phyloP scores from a whole-genome alignment of 805 yeast genomes.

The Myxozyma neglecta region DNA sequence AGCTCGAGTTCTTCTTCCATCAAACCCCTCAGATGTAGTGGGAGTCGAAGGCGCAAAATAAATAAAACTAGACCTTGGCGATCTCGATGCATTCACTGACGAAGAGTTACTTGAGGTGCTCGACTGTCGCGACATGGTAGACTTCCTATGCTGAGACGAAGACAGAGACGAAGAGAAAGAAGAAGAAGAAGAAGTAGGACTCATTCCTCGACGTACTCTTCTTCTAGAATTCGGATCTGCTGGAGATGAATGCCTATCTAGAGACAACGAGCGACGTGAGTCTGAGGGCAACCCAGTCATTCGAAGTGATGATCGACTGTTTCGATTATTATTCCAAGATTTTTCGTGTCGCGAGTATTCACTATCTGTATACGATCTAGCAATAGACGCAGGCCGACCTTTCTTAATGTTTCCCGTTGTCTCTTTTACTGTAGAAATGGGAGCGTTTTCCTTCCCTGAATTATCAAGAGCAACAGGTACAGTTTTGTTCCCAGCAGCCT shows the following conservation, averaged over 20 bases:
- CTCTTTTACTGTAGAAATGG: not conserved
- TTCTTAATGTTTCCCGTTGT: not conserved
- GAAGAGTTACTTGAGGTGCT: conserved; percentile 31
- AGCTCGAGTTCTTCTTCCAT: not conserved
- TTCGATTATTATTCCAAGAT: not conserved
- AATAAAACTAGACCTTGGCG: conserved; percentile 19
- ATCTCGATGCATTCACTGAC: conserved; percentile 13
- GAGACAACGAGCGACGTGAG: conserved; percentile 17
- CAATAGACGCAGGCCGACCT: not conserved
- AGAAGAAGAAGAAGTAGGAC: conserved; percentile 31
- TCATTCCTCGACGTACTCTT: conserved; percentile 11
- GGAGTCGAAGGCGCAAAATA: conserved; percentile 16
- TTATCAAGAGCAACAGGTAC: not conserved
- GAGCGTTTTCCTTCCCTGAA: not conserved
- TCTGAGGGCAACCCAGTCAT: conserved; percentile 15
- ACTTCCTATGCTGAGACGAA: conserved; percentile 4
- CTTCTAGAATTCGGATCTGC: conserved; percentile 5
- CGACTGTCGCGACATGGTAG: conserved; percentile 26
- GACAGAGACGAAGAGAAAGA: conserved; percentile 29
- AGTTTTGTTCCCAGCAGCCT: not conserved
- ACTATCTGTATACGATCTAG: not conserved
- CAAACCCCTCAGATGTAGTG: not conserved
- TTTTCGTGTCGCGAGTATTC: not conserved
- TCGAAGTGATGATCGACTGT: not conserved
- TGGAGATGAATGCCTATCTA: conserved; percentile 25